Evolutionary conservation across 139 green algal genomes (phyloP), one percentile per base, ranked within the genome.

Genomic region (Chlamydomonas eustigma): DNA sequence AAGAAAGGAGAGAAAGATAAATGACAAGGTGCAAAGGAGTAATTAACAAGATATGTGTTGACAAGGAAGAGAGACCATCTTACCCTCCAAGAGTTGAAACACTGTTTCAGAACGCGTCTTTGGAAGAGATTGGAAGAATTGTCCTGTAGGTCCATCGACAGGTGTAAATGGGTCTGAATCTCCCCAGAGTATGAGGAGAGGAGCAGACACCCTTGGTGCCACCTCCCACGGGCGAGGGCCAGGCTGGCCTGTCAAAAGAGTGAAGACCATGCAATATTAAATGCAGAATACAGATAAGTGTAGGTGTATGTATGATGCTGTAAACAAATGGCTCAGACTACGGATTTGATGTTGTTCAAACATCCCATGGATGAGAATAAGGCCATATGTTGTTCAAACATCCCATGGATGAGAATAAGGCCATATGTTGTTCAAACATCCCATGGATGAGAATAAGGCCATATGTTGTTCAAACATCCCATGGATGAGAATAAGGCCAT

Each of bases 101-200:
- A 33, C 64, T 1, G 85, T 88, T 22, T 85, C 71, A 1, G 76
- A 72, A 0, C 87, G 80, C 31, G 2, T 68, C 1, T 37, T 30
- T 1, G 86, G 73, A 66, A 97, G 78, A 0, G 37, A 64, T 64
- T 83, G 25, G 37, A 97, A 95, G 78, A 85, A 97, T n/a, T 86
- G 76, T 1, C 92, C 93, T 6, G 97, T 86, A 1, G 94, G 94
- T 12, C 93, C 92, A 73, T 98, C 90, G 1, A 86, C 36, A 0
- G 94, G 94, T 0, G 93, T 98, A 66, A 98, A 90, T 22, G 77
- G 76, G 86, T 98, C 94, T 4, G 76, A 66, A 35, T 90, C 82
- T 0, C 94, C 94, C 94, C 94, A 98, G 36, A 97, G 64, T 4
- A 98, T 71, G 39, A 98, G 86, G 44, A 98, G 67, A 1, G 92